Percentiles rank a stretch among this genome's conserved stretches.
Conservation (phyloP, 768 basidiomycete species). For the Tulasnella sp. region DNA sequence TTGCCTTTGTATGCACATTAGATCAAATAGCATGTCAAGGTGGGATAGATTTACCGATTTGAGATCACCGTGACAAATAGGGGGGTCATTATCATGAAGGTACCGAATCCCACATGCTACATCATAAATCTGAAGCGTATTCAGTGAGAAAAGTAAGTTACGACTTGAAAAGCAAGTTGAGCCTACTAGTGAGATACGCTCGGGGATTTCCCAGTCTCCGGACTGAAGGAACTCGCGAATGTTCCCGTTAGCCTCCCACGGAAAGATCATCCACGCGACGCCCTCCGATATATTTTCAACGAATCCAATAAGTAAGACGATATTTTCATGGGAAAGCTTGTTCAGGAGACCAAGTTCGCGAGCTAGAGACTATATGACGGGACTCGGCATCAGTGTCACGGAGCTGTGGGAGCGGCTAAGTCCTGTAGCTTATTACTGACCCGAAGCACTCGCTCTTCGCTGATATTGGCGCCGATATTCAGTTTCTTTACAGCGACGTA, state of each 20-base stretch:
- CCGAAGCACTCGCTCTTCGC: neutral
- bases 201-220: neutral
- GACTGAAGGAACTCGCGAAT: neutral
- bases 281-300: neutral
- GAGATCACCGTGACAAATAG: no score
- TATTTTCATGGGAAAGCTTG: neutral
- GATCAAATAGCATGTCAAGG: no score
- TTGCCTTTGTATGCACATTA: no score
- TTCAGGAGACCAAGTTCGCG: neutral
- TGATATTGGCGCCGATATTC: neutral
- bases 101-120: no score
- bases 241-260: neutral
- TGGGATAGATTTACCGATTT: no score
- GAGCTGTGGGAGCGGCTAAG: neutral
- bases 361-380: neutral
- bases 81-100: no score
- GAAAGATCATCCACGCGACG: neutral
- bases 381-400: neutral
- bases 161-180: no score
- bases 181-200: no score
- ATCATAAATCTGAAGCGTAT: no score
- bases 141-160: no score
- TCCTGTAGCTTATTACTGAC: neutral
- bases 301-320: neutral
- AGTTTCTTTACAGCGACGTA: neutral